These are phyloP conservation scores for Agaricales sp. DNA, from an alignment of 1,284 basidiomycete species.

Conservation along the genomic window DNA sequence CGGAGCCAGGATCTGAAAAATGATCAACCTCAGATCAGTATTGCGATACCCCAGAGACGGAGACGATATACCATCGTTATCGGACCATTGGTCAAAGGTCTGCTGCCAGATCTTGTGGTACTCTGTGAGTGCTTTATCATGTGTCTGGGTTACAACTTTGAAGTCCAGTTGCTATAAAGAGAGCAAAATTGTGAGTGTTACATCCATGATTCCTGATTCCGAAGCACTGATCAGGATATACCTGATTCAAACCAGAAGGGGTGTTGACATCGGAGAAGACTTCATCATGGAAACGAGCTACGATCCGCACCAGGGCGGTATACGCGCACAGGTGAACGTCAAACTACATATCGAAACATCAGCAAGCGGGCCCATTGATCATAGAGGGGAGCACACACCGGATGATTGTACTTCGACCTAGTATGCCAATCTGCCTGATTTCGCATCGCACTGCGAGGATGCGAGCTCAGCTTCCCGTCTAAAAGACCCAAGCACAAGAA, in stretches of 20 bases:
- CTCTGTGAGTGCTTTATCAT: constrained; percentile 45
- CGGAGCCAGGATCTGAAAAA: constrained; percentile 41
- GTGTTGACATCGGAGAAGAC: constrained; percentile 66
- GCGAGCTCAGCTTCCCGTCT: constrained; percentile 7
- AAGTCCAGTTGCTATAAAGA: constrained; percentile 49
- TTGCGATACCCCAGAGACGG: neutral
- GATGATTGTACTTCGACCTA: constrained; percentile 48
- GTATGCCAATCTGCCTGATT: constrained; percentile 73
- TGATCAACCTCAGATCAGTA: constrained; percentile 2
- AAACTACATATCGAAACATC: constrained; percentile 28
- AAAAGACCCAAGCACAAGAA: constrained; percentile 4
- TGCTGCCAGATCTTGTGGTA: constrained; percentile 57
- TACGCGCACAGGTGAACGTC: constrained; percentile 71
- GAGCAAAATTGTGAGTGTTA: constrained; percentile 4
- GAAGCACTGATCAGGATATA: constrained; percentile 13
- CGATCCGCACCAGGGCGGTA: constrained; percentile 55
- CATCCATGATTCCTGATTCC: neutral
- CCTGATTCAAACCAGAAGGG: constrained; percentile 64
- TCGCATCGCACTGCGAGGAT: constrained; percentile 46
- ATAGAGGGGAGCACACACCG: constrained; percentile 26
- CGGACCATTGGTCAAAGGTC: constrained; percentile 46
- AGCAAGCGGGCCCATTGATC: too few species aligned
- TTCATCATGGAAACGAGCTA: constrained; percentile 64
- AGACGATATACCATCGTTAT: constrained; percentile 33
- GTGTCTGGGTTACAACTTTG: constrained; percentile 44